phyloP scores from a whole-genome alignment of 768 basidiomycete species.

The Russula sp. region DNA sequence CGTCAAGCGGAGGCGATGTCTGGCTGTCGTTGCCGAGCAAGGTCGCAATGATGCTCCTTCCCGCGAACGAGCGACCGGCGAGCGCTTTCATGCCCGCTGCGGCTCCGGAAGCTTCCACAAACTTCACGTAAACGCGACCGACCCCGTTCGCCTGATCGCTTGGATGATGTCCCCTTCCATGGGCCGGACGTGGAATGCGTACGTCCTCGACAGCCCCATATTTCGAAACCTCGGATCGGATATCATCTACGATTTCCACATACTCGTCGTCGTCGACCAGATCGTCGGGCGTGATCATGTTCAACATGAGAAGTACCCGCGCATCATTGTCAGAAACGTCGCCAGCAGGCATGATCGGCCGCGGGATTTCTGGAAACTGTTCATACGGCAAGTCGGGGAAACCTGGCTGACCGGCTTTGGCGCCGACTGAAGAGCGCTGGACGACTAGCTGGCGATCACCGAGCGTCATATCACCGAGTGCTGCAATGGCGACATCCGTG shows the following conservation, averaged over 20 bases:
- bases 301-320: constrained; percentile 91
- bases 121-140: constrained; percentile 94
- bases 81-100: constrained; percentile 71
- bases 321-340: constrained; percentile 47
- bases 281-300: constrained; percentile 97
- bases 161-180: constrained; percentile 14
- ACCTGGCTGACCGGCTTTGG: constrained; percentile 65
- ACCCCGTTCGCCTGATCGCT: constrained; percentile 85
- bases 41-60: constrained; percentile 81
- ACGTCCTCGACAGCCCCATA: constrained; percentile 81
- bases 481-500: constrained; percentile 94
- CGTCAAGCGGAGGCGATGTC: constrained; percentile 71
- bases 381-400: constrained; percentile 66
- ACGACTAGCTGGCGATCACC: constrained; percentile 95
- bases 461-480: constrained; percentile 95
- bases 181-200: constrained; percentile 81
- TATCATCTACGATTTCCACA: constrained; percentile 88
- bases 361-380: constrained; percentile 74
- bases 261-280: constrained; percentile 87
- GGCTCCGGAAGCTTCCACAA: constrained; percentile 52
- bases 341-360: constrained; percentile 82
- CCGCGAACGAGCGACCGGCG: constrained; percentile 84
- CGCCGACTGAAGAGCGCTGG: constrained; percentile 92
- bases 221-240: constrained; percentile 81
- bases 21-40: constrained; percentile 76